Conservation (phyloP, 306 rosid species). For the Pterocarpus macrocarpus region DNA sequence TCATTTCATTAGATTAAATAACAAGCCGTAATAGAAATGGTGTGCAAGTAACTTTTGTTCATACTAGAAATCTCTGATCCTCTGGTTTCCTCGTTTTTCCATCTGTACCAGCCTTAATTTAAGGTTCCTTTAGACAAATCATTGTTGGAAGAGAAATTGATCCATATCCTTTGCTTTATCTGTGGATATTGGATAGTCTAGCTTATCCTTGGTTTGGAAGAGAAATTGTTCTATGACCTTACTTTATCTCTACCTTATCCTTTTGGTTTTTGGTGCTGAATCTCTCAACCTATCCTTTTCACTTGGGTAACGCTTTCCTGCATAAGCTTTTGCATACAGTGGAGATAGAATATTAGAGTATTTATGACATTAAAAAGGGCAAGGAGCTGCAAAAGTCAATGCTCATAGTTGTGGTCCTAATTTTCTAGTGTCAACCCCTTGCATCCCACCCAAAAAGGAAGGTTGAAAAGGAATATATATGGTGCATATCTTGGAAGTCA, state of each 20-base stretch:
- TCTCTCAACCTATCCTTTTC: background rate
- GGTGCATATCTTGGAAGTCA: background rate
- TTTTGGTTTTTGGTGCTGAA: conserved; percentile 12
- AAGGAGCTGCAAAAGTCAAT: background rate
- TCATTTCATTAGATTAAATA: conserved; percentile 2
- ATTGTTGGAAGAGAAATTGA: conserved; percentile 1
- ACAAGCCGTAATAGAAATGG: background rate
- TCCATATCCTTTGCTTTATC: conserved; percentile 3
- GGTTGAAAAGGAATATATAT: background rate
- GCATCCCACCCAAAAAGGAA: background rate
- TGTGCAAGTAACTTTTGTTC: background rate
- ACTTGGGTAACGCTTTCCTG: conserved; percentile 11
- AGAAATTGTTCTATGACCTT: conserved; percentile 14
- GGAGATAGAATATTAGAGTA: background rate
- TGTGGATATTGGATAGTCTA: background rate
- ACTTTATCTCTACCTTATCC: background rate
- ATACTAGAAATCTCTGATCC: background rate
- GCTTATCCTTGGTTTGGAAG: background rate
- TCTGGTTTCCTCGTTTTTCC: conserved; percentile 7
- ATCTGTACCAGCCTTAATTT: background rate
- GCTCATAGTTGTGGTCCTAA: background rate
- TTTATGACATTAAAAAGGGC: background rate
- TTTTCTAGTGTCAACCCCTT: background rate
- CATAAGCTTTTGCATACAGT: conserved; percentile 11
- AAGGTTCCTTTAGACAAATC: background rate